A percentile compares a stretch with the other conserved stretches of the same genome.
Evolutionary conservation across 2,329 filamentous ascomycete species (phyloP).

Genomic region (Raffaelea ambrosiae): DNA sequence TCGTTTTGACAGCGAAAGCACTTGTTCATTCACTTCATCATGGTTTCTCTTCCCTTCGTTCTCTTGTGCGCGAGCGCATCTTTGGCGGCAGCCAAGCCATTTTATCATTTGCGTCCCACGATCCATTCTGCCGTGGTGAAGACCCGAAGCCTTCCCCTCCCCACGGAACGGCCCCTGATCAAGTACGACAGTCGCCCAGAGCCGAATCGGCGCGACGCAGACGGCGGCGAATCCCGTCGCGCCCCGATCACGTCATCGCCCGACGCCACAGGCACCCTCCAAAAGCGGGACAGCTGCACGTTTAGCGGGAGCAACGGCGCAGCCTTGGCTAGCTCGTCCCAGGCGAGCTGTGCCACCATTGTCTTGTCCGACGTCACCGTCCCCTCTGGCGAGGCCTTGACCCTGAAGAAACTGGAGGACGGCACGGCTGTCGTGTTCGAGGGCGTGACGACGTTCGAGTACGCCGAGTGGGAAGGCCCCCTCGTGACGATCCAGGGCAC

Average conservation of each 20-base stretch:
- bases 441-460: conserved; percentile 20
- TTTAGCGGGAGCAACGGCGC: conserved; percentile 9
- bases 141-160: background rate
- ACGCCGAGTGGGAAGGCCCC: conserved; percentile 9
- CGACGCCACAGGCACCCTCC: background rate
- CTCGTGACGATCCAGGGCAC: conserved; percentile 10
- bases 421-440: conserved; percentile 38
- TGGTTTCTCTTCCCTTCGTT: background rate
- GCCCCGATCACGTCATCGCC: conserved; percentile 5
- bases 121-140: no score
- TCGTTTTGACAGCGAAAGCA: no score
- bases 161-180: background rate
- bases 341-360: conserved; percentile 42
- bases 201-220: no score
- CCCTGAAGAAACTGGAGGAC: conserved; percentile 42
- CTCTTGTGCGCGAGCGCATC: background rate
- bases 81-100: background rate
- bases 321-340: conserved; percentile 7
- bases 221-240: background rate
- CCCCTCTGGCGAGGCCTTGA: conserved; percentile 49
- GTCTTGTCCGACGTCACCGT: conserved; percentile 43
- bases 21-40: no score
- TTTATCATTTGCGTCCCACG: background rate
- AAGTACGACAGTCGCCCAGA: background rate
- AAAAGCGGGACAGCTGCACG: conserved; percentile 10